These are phyloP conservation scores for Kurtzmaniella quercitrusa DNA, from an alignment of 1,139 yeast species.

Conservation along the genomic window DNA sequence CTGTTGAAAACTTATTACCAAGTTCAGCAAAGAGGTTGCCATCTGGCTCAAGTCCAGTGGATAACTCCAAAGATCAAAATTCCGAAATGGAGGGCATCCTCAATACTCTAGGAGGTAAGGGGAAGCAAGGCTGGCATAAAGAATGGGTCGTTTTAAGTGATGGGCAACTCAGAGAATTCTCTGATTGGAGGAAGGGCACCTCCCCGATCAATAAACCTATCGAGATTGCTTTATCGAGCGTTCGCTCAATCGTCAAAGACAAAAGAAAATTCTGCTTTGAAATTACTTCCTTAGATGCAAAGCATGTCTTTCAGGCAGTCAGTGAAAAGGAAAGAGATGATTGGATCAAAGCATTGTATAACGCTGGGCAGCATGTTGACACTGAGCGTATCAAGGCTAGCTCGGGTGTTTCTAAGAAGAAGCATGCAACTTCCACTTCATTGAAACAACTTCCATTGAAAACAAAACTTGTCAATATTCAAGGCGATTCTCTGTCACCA, in stretches of 20 bases:
- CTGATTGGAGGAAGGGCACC: constrained; percentile 77
- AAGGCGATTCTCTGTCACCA: constrained; percentile 25
- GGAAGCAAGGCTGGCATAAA: constrained; percentile 84
- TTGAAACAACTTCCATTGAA: constrained; percentile 4
- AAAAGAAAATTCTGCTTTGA: constrained; percentile 65
- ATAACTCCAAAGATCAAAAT: constrained; percentile 17
- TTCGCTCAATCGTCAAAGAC: constrained; percentile 48
- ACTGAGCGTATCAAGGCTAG: constrained; percentile 19
- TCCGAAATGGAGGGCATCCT: constrained; percentile 51
- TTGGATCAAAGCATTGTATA: constrained; percentile 62
- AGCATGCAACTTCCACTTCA: background rate
- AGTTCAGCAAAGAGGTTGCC: constrained; percentile 2
- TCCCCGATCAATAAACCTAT: constrained; percentile 66
- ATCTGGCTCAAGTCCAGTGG: constrained; percentile 6
- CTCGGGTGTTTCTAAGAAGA: background rate
- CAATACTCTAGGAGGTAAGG: constrained; percentile 68
- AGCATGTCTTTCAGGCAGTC: constrained; percentile 75
- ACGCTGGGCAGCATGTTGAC: constrained; percentile 44
- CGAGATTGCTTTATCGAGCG: constrained; percentile 67
- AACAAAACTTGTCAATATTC: constrained; percentile 2
- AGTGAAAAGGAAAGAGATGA: constrained; percentile 61
- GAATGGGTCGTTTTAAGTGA: constrained; percentile 78
- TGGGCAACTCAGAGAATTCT: constrained; percentile 66
- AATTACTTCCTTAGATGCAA: constrained; percentile 65
- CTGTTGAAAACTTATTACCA: background rate